Evolutionary conservation across 2,329 filamentous ascomycete genomes (phyloP).

Genomic region (Chrysoporthe austroafricana): DNA sequence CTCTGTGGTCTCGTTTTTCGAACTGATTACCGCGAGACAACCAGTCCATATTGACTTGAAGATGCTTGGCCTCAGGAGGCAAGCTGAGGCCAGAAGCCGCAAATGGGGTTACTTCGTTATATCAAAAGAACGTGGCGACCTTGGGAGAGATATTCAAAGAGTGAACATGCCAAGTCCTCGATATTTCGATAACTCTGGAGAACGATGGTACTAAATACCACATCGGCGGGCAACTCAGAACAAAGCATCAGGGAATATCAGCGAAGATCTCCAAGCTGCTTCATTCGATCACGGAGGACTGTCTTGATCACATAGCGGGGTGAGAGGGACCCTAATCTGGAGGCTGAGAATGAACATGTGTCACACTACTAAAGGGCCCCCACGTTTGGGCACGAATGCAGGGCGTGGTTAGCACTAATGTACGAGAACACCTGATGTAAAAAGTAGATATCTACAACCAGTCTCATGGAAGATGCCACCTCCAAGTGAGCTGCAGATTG

Average conservation of each 20-base stretch:
- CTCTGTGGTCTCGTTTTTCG: background rate
- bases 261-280: background rate
- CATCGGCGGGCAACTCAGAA: background rate
- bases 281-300: background rate
- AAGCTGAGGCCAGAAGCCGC: background rate
- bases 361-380: background rate
- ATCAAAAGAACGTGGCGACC: background rate
- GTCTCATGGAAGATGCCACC: background rate
- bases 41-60: slow-evolving; percentile 11
- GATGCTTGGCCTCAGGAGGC: background rate
- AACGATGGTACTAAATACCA: background rate
- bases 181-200: background rate
- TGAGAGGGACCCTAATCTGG: background rate
- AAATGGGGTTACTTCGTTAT: background rate
- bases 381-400: slow-evolving; percentile 3
- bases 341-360: background rate
- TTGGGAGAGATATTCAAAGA: background rate
- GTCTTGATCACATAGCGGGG: background rate
- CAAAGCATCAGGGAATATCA: background rate
- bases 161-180: background rate
- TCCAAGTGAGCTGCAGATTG: background rate
- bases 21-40: background rate
- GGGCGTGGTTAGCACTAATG: background rate
- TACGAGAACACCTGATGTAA: background rate
- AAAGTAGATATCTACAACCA: slow-evolving; percentile 4